These are phyloP conservation scores for Ophiorrhiza pumila DNA, from an alignment of 257 asterid genomes.

Conservation along the genomic window DNA sequence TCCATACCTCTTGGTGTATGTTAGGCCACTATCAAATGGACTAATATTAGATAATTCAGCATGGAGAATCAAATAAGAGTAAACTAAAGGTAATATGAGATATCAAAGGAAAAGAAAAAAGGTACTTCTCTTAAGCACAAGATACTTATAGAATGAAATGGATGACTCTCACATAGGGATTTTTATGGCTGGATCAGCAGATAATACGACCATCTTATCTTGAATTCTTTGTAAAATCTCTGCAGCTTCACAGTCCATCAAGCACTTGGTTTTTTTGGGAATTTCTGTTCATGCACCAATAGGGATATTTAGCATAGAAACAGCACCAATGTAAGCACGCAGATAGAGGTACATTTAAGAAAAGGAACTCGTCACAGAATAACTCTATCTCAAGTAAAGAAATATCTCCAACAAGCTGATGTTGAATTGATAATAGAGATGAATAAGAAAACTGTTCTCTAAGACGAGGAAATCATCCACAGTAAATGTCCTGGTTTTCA, in stretches of 20 bases:
- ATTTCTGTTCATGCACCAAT: conserved; percentile 47
- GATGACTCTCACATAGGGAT: conserved; percentile 68
- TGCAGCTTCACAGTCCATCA: conserved; percentile 93
- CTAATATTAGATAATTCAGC: conserved; percentile 31
- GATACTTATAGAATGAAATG: background rate
- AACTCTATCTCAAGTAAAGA: too few species aligned
- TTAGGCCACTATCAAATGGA: conserved; percentile 74
- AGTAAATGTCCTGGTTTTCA: too few species aligned
- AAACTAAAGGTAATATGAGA: conserved; percentile 2
- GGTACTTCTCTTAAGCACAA: background rate
- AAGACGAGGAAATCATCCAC: too few species aligned
- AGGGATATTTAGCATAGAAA: conserved; percentile 24
- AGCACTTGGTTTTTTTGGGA: conserved; percentile 51
- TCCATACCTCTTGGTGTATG: conserved; percentile 68
- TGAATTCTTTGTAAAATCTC: conserved; percentile 73
- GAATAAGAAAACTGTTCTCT: too few species aligned
- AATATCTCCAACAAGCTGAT: too few species aligned
- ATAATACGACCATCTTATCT: conserved; percentile 65
- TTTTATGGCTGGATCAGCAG: conserved; percentile 76
- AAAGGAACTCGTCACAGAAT: background rate
- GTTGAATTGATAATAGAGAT: too few species aligned
- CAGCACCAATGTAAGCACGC: conserved; percentile 1
- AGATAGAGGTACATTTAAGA: background rate
- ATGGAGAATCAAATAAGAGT: background rate
- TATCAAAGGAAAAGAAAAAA: background rate